Evolutionary conservation across 177 flowering plant species (phyloP).

Genomic region (Vitis hybrid): DNA sequence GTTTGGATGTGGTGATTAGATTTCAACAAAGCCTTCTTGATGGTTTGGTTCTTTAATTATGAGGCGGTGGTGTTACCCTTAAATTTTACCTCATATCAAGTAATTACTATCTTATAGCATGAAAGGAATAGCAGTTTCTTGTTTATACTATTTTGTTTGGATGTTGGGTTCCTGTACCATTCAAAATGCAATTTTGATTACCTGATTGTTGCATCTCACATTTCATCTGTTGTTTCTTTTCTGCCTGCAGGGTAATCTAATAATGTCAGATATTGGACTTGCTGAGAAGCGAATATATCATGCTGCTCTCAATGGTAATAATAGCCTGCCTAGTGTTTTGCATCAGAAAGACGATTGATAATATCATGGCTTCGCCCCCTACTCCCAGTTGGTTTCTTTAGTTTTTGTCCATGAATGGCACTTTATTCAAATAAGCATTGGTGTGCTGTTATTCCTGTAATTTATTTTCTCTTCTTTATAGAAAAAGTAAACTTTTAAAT

Average conservation of each 20-base stretch:
- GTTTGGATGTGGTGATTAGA: too few relatives aligned
- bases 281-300: slow-evolving; percentile 91
- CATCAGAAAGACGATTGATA: slow-evolving; percentile 91
- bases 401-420: slow-evolving; percentile 25
- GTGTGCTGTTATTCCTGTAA: slow-evolving; percentile 23
- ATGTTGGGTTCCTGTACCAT: not conserved
- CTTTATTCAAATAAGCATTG: slow-evolving; percentile 1
- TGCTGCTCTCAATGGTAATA: slow-evolving; percentile 93
- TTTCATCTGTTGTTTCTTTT: slow-evolving; percentile 4
- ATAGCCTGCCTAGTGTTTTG: slow-evolving; percentile 70
- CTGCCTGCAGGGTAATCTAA: slow-evolving; percentile 71
- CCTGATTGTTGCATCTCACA: not conserved
- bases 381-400: slow-evolving; percentile 33
- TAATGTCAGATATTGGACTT: slow-evolving; percentile 76
- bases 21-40: too few relatives aligned
- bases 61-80: too few relatives aligned
- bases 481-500: slow-evolving; percentile 1
- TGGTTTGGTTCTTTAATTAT: too few relatives aligned
- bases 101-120: too few relatives aligned
- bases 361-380: slow-evolving; percentile 44
- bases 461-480: not conserved
- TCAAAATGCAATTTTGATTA: not conserved
- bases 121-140: too few relatives aligned
- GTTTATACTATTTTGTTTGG: too few relatives aligned
- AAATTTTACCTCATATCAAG: too few relatives aligned